Conservation (phyloP, 2,329 filamentous ascomycete species). For the Knoxdaviesia proteae region DNA sequence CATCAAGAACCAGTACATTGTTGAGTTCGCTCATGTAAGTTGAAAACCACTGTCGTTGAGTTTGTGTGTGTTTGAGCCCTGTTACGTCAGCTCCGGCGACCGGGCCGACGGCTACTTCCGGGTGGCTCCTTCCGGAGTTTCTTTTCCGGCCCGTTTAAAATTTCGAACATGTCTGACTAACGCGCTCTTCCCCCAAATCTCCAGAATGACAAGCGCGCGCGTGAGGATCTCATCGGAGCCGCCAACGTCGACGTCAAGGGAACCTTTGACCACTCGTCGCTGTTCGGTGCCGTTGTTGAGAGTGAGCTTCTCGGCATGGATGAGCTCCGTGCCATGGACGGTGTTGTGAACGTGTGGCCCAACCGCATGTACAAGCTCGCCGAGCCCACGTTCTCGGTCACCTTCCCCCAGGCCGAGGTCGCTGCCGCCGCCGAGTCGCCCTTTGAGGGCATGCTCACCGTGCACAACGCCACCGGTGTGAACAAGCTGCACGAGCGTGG, state of each 20-base stretch:
- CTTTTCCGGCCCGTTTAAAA: background rate
- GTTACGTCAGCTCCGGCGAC: no score
- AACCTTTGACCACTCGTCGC: slow-evolving; percentile 10
- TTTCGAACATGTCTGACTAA: background rate
- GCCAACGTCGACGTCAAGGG: background rate
- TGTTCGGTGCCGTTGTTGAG: slow-evolving; percentile 15
- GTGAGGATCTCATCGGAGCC: background rate
- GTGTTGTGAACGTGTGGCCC: slow-evolving; percentile 18
- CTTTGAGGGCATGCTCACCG: no score
- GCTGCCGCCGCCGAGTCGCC: no score
- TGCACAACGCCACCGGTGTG: slow-evolving; percentile 13
- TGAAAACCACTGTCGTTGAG: no score
- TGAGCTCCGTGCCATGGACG: slow-evolving; percentile 11
- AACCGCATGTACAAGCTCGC: background rate
- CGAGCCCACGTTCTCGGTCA: no score
- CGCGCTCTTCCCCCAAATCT: background rate
- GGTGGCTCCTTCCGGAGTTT: no score
- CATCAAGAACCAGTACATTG: background rate
- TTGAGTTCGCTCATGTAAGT: slow-evolving; percentile 1
- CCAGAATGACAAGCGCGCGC: background rate
- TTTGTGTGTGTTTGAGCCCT: no score
- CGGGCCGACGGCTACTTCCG: no score
- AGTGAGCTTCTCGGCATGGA: slow-evolving; percentile 13
- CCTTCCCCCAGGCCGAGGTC: no score
- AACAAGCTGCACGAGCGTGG: slow-evolving; percentile 15